Conservation (phyloP, 176 grass and related monocot genomes). For the Chloris gayana region DNA sequence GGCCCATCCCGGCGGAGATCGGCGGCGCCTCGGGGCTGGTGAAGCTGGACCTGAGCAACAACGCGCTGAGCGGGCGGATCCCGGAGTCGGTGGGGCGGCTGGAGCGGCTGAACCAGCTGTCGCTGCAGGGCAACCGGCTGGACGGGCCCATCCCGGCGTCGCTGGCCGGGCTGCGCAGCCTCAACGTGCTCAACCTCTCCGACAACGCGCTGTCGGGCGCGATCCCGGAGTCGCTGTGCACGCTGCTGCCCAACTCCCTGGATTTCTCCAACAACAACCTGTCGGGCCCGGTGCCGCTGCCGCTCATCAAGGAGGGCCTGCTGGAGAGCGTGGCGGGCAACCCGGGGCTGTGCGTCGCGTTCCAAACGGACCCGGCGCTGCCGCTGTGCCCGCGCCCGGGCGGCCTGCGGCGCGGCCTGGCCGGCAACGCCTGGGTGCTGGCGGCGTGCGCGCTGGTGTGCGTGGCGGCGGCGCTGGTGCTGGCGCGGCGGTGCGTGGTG, state of each 20-base stretch:
- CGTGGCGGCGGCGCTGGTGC: constrained; percentile 36
- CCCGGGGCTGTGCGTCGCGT: constrained; percentile 76
- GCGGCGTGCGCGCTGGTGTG: constrained; percentile 53
- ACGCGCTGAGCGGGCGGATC: constrained; percentile 64
- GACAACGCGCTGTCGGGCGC: constrained; percentile 68
- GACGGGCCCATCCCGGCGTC: constrained; percentile 67
- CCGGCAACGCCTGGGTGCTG: constrained; percentile 58
- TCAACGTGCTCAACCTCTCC: constrained; percentile 95
- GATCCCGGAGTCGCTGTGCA: constrained; percentile 78
- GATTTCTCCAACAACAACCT: constrained; percentile 93
- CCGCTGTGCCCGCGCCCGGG: constrained; percentile 59
- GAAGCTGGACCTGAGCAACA: constrained; percentile 89
- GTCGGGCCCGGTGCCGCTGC: constrained; percentile 67
- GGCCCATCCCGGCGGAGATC: constrained; percentile 60
- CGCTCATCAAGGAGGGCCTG: constrained; percentile 78
- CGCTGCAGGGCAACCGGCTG: constrained; percentile 74
- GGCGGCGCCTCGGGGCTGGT: constrained; percentile 47
- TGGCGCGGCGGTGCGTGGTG: constrained; percentile 54
- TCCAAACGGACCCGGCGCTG: constrained; percentile 63
- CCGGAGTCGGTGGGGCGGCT: constrained; percentile 51
- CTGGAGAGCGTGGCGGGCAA: constrained; percentile 84
- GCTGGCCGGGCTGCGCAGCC: constrained; percentile 51
- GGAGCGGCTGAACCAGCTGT: constrained; percentile 73
- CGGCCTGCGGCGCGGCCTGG: constrained; percentile 46
- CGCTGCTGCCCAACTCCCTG: constrained; percentile 81